A percentile compares a stretch with the other conserved stretches of the same genome.
Conservation (phyloP, 306 rosid genomes). For the Ormosia emarginata region DNA sequence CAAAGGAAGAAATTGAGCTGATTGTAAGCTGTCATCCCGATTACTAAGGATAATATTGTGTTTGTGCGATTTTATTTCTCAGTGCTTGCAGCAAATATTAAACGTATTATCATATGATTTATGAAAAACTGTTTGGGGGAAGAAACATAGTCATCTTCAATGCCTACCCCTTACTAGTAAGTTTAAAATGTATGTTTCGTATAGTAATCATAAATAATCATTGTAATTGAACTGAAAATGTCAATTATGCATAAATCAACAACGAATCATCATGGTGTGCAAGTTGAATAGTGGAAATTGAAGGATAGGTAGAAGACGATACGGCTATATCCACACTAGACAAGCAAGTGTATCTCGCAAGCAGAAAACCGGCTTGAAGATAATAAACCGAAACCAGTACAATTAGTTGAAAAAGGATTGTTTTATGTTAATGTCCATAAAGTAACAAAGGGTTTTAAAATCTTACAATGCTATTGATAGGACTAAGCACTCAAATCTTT, state of each 20-base stretch:
- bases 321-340: too few relatives aligned
- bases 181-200: slow-evolving; percentile 20
- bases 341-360: too few relatives aligned
- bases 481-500: too few relatives aligned
- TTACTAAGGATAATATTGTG: slow-evolving; percentile 20
- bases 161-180: slow-evolving; percentile 18
- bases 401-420: too few relatives aligned
- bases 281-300: neutral
- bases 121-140: slow-evolving; percentile 13
- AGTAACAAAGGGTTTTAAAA: too few relatives aligned
- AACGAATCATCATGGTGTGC: neutral
- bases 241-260: neutral
- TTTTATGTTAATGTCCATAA: too few relatives aligned
- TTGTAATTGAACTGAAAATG: neutral
- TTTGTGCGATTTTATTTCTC: slow-evolving; percentile 24
- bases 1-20: slow-evolving; percentile 15
- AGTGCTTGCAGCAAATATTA: slow-evolving; percentile 27
- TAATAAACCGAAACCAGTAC: too few relatives aligned
- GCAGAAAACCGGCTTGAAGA: too few relatives aligned
- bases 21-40: neutral
- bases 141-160: slow-evolving; percentile 31
- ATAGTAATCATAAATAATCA: neutral
- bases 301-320: neutral
- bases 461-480: too few relatives aligned
- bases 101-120: slow-evolving; percentile 7